Evolutionary conservation across 2,329 filamentous ascomycete species (phyloP), one percentile per base, ranked within the genome.

Genomic region (Ophiostoma sp.): DNA sequence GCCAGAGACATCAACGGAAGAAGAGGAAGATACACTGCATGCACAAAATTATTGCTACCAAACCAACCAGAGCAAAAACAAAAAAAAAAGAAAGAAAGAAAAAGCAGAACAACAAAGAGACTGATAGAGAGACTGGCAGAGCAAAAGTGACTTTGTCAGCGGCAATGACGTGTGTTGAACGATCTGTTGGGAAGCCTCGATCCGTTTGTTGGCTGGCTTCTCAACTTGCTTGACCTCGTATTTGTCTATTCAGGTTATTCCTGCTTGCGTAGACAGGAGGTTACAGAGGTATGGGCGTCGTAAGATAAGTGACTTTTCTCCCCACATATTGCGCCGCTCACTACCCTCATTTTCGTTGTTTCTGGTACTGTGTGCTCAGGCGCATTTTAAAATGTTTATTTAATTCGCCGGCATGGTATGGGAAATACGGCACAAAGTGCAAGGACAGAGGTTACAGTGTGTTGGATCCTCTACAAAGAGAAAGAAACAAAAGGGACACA

Each of bases 221-320:
- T n/a, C 59, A 17, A 64, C 61, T 28, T 64, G 36, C 36, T 64
- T n/a, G 36, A 64, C 61, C 61, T 64, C 61, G 61, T 64, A 45
- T 64, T 64, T 64, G 36, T 64, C 33, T 63, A 63, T 63, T 39
- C 57, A 12, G 17, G 33, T n/a, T 31, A 57, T 57, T 31, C 25
- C n/a, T 42, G 59, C 33, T 42, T 64, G 61, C 11, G 36, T 45
- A 25, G 22, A 45, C n/a, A 45, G 57, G 31, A 22, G 57, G 19
- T 31, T 61, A 36, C 57, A 15, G 19, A 17, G 61, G n/a, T 2
- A 45, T 36, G 36, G 36, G 36, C 36, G n/a, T 64, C 39, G 33
- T 45, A 42, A 28, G 36, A 17, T 45, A 45, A 31, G 64, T 50
- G 25, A 12, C 19, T 33, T 33, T 33, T 25, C 25, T n/a, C 42